Percentiles rank a stretch among this genome's conserved stretches.
Evolutionary conservation across 768 basidiomycete genomes (phyloP).

Genomic region (Udeniomyces megalosporus): DNA sequence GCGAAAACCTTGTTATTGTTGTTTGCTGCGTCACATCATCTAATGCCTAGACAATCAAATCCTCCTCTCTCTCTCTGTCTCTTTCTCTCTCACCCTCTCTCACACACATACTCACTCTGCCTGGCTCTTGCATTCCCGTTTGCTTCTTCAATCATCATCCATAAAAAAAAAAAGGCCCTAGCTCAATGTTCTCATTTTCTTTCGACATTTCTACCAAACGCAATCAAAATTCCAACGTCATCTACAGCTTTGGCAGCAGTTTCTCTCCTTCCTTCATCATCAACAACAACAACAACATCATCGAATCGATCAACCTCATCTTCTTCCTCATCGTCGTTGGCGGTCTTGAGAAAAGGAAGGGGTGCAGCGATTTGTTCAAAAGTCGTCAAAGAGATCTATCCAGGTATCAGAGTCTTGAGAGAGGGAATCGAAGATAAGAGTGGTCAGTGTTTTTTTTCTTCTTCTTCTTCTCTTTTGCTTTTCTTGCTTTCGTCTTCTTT

Average conservation of each 20-base stretch:
- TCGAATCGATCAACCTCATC: too few species aligned
- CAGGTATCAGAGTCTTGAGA: background rate
- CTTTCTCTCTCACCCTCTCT: background rate
- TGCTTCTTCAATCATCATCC: background rate
- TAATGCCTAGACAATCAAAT: too few species aligned
- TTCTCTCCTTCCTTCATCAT: background rate
- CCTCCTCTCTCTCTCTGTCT: too few species aligned
- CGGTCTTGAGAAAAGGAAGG: background rate
- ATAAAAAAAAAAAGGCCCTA: background rate
- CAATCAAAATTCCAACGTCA: background rate
- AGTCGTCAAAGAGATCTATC: background rate
- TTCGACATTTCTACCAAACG: background rate
- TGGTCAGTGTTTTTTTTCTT: background rate
- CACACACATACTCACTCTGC: background rate
- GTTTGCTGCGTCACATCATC: too few species aligned
- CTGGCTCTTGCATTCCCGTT: background rate
- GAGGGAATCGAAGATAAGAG: constrained; percentile 9
- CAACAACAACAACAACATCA: too few species aligned
- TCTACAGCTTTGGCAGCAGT: constrained; percentile 1
- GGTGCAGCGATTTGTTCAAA: constrained; percentile 8
- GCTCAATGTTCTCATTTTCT: constrained; percentile 8
- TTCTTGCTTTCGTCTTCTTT: too few species aligned
- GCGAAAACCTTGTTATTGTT: too few species aligned
- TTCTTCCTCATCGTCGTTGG: background rate
- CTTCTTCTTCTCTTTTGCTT: background rate